Evolutionary conservation across 768 basidiomycete genomes (phyloP), one percentile per base, ranked within the genome.

Genomic region (Royoungia palumana): DNA sequence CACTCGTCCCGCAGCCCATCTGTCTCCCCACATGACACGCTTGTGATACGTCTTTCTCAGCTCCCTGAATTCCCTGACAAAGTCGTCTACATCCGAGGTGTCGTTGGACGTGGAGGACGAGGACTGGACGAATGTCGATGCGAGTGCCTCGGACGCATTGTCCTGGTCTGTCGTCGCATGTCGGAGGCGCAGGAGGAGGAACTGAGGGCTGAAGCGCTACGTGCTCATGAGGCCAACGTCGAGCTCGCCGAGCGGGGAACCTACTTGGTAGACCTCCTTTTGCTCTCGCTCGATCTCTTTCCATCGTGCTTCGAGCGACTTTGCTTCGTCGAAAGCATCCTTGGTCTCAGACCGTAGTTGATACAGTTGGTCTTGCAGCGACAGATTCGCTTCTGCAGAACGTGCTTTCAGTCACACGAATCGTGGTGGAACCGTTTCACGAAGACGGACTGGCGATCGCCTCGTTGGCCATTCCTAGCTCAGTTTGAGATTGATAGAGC

Each of bases 141-240:
- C 92, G 20, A 95, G 70, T 2, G 82, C 74, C 66, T 98, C 95
- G 2, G 92, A 94, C 13, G 79, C 72, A 49, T 94, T 93, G 55
- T 98, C 95, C 68, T 94, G 94, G 19, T 87, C 86, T 0, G 87
- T 92, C 16, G 87, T 85, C 27, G 92, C 87, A 63, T 97, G 94
- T 37, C 83, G 79, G 12, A 95, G 77, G 3, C 94, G 84, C 72
- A 94, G 80, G 40, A 90, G 79, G 25, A 97, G 83, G 61, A 96
- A 95, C 58, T 91, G 87, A 0, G 90, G 85, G 3, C 83, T 82
- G 60, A 89, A 87, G 40, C 89, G 82, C 94, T 96, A 50, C 17
- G 34, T n/a, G 13, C 43, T 21, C 24, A 21, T 65, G 39, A 58
- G 57, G 40, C 32, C 28, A 14, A 19, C 21, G 37, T 32, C 28